These are phyloP conservation scores for Sugiyamaella lignohabitans DNA, from an alignment of 805 yeast genomes.

Conservation along the genomic window DNA sequence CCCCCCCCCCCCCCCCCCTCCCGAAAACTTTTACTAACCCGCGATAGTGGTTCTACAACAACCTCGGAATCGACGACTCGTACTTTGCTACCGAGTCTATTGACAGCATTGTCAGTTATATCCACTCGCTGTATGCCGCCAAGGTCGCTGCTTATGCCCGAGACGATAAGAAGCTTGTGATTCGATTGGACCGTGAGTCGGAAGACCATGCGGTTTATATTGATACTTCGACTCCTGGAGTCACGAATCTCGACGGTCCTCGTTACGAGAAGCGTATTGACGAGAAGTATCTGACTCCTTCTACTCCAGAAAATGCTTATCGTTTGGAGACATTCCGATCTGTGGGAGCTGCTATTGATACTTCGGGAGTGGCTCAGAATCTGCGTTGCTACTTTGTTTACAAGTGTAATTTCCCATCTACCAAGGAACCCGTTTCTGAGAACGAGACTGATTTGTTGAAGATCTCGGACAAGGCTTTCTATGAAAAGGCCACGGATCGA, in stretches of 20 bases:
- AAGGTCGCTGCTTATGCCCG: conserved; percentile 83
- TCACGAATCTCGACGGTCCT: conserved; percentile 38
- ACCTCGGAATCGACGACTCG: conserved; percentile 84
- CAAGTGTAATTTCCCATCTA: conserved; percentile 50
- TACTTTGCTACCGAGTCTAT: conserved; percentile 84
- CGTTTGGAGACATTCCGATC: conserved; percentile 78
- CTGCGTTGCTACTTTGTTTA: conserved; percentile 78
- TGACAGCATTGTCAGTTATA: conserved; percentile 72
- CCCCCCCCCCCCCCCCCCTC: too few species aligned
- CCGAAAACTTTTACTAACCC: too few species aligned
- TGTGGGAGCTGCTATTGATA: conserved; percentile 16
- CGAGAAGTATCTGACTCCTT: conserved; percentile 54
- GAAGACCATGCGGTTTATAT: conserved; percentile 88
- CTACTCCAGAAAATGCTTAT: conserved; percentile 39
- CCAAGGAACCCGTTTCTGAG: conserved; percentile 26
- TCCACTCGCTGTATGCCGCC: conserved; percentile 85
- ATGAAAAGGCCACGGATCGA: conserved; percentile 67
- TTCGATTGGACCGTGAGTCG: conserved; percentile 72
- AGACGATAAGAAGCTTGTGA: conserved; percentile 48
- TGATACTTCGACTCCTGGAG: conserved; percentile 58
- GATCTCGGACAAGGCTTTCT: conserved; percentile 75
- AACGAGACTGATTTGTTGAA: conserved; percentile 49
- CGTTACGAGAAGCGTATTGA: conserved; percentile 74
- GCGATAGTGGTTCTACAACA: conserved; percentile 81
- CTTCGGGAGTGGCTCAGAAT: conserved; percentile 38